These are phyloP conservation scores for Rhizoclosmatium globosum DNA, from an alignment of 192 early-diverging fungal species.

Conservation along the genomic window DNA sequence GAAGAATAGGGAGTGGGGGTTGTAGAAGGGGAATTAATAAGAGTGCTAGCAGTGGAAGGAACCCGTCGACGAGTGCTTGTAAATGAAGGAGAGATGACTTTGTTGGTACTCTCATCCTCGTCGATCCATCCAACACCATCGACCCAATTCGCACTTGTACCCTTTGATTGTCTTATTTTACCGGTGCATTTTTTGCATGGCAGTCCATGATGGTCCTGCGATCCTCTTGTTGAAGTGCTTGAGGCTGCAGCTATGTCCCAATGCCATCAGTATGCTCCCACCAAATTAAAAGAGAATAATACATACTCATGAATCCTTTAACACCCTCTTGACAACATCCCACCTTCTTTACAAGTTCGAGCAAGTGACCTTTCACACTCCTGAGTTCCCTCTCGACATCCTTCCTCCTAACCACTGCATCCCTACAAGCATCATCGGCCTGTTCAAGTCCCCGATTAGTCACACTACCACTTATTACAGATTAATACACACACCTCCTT, in stretches of 20 bases:
- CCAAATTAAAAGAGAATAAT: neutral
- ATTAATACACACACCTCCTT: neutral
- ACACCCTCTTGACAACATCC: neutral
- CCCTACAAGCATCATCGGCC: neutral
- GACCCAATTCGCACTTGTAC: neutral
- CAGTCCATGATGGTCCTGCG: neutral
- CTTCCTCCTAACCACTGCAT: neutral
- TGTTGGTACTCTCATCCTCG: neutral
- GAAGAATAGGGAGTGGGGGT: neutral
- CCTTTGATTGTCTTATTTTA: neutral
- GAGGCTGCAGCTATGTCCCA: neutral
- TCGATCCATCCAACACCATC: conserved; percentile 12
- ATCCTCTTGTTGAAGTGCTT: neutral
- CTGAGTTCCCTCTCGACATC: neutral
- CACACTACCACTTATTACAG: neutral
- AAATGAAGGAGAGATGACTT: neutral
- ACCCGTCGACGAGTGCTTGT: neutral
- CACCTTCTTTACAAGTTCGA: neutral
- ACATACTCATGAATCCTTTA: neutral
- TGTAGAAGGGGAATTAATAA: neutral
- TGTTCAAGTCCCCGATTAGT: neutral
- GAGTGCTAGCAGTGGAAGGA: neutral
- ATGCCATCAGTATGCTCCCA: neutral
- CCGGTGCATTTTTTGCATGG: conserved; percentile 6
- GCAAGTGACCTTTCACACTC: neutral